These are phyloP conservation scores for Leucaena leucocephala DNA, from an alignment of 306 rosid species.

Conservation along the genomic window DNA sequence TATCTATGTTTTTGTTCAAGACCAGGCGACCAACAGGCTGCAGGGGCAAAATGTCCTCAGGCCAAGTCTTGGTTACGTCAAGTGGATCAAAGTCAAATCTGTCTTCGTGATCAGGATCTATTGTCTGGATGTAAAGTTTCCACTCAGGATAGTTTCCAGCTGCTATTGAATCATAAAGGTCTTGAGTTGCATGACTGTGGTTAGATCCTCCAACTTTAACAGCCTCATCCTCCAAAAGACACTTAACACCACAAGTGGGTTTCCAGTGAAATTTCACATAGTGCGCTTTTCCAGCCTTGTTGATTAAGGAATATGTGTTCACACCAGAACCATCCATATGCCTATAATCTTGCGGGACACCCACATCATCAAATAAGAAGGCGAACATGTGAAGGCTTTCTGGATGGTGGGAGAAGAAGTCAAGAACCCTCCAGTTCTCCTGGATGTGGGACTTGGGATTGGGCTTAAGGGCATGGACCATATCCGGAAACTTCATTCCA, in stretches of 20 bases:
- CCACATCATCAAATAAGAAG: constrained; percentile 4
- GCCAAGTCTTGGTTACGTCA: constrained; percentile 13
- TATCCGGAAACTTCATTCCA: constrained; percentile 8
- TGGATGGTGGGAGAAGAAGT: constrained; percentile 10
- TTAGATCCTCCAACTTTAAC: constrained; percentile 1
- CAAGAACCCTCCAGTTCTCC: constrained; percentile 16
- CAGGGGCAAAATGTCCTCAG: constrained; percentile 15
- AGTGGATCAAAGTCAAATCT: constrained; percentile 17
- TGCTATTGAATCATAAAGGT: constrained; percentile 5
- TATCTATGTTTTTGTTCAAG: constrained; percentile 8
- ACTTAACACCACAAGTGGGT: constrained; percentile 10
- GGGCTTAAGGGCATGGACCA: constrained; percentile 4
- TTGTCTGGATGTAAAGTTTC: constrained; percentile 4
- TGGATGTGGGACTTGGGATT: constrained; percentile 21
- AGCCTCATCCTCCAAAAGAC: background rate
- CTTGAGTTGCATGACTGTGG: constrained; percentile 18
- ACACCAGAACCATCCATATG: constrained; percentile 9
- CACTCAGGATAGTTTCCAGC: constrained; percentile 15
- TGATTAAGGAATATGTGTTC: background rate
- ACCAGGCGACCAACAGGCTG: constrained; percentile 16
- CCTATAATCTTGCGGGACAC: constrained; percentile 11
- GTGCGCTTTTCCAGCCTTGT: constrained; percentile 13
- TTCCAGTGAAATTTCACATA: constrained; percentile 19
- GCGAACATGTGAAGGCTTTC: constrained; percentile 3
- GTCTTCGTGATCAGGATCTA: constrained; percentile 14